Conservation (phyloP, 169 alveolate genomes). For the Babesia ovata region DNA sequence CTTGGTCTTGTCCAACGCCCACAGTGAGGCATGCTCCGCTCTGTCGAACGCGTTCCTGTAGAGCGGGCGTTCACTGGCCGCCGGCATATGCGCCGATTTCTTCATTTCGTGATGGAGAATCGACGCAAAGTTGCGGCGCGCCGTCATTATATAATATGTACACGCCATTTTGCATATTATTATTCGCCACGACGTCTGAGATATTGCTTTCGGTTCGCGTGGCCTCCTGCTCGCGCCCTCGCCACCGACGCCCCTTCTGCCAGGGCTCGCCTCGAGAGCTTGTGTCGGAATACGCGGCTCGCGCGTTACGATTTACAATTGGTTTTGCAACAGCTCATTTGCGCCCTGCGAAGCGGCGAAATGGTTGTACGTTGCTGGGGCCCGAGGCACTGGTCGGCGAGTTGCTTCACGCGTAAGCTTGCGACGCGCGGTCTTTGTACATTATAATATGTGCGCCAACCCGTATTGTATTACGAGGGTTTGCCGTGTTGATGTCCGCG, state of each 20-base stretch:
- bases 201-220: no score
- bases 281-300: neutral
- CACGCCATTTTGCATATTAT: conserved; percentile 13
- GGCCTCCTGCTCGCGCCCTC: neutral
- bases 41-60: conserved; percentile 83
- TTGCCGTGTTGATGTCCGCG: no score
- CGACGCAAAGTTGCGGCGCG: conserved; percentile 67
- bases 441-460: no score
- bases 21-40: conserved; percentile 82
- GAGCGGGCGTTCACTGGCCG: conserved; percentile 84
- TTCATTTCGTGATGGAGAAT: conserved; percentile 72
- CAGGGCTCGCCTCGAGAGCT: conserved; percentile 11
- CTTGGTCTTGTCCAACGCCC: conserved; percentile 77
- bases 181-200: no score
- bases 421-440: no score
- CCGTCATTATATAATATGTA: conserved; percentile 16
- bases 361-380: conserved; percentile 15
- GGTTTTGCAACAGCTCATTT: no score
- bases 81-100: conserved; percentile 72
- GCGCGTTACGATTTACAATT: no score
- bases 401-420: neutral
- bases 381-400: neutral
- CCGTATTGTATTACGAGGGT: no score
- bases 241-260: conserved; percentile 25
- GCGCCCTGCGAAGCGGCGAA: neutral